Evolutionary conservation across 78 protist species (phyloP).

Genomic region (Planoprotostelium fungivorum): DNA sequence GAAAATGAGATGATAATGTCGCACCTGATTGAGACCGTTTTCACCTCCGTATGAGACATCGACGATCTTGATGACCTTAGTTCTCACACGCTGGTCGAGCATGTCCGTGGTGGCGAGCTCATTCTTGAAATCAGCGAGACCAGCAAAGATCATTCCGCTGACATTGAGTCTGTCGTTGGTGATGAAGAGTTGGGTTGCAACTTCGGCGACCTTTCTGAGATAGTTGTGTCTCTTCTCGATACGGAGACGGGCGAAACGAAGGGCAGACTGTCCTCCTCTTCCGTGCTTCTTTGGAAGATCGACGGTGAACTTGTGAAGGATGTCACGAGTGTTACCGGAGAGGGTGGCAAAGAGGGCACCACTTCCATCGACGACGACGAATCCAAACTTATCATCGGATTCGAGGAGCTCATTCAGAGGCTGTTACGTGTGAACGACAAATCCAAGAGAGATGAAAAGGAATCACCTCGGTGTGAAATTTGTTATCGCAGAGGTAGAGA

Average conservation of each 20-base stretch:
- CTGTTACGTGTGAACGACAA: not conserved
- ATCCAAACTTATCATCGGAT: conserved; percentile 95
- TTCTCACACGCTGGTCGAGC: conserved; percentile 94
- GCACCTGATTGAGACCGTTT: conserved; percentile 96
- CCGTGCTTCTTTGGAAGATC: conserved; percentile 99
- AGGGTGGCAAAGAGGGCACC: conserved; percentile 96
- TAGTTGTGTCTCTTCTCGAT: conserved; percentile 98
- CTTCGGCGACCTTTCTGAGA: conserved; percentile 95
- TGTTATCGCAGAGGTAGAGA: conserved; percentile 98
- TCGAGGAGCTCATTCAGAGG: conserved; percentile 91
- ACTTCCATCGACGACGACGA: conserved; percentile 97
- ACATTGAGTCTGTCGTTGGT: conserved; percentile 95
- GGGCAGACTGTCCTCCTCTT: conserved; percentile 98
- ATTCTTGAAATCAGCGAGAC: conserved; percentile 99
- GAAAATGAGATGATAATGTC: conserved; percentile 1
- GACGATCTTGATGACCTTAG: conserved; percentile 85
- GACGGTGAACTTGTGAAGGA: conserved; percentile 95
- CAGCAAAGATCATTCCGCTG: conserved; percentile 96
- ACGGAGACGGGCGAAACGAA: conserved; percentile 99
- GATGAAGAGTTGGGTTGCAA: conserved; percentile 90
- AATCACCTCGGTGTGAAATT: conserved; percentile 90
- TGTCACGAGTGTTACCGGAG: conserved; percentile 91
- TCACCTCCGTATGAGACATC: conserved; percentile 96
- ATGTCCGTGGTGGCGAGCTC: conserved; percentile 84
- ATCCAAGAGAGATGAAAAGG: not conserved